Evolutionary conservation across 2,329 filamentous ascomycete genomes (phyloP).

Genomic region (Falciphora oryzae): DNA sequence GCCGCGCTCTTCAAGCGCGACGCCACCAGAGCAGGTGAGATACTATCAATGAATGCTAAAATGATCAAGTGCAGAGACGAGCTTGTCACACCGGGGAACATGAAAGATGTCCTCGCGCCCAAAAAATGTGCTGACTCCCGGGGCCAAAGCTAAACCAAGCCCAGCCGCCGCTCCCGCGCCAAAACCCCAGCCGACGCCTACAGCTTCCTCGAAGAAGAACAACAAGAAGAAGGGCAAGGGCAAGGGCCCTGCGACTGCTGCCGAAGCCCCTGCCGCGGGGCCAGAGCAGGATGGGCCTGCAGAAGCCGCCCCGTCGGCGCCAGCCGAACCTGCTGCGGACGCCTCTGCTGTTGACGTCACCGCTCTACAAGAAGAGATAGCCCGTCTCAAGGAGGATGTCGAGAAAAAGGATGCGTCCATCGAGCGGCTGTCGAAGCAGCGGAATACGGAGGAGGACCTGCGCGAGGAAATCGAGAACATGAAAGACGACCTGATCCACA

Average conservation of each 20-base stretch:
- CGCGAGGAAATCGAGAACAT: conserved; percentile 82
- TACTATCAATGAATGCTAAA: background rate
- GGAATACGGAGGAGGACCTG: conserved; percentile 71
- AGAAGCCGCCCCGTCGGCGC: conserved; percentile 27
- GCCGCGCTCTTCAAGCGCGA: conserved; percentile 8
- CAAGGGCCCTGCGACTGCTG: conserved; percentile 25
- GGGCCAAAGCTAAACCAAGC: background rate
- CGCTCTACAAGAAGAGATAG: conserved; percentile 42
- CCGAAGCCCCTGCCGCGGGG: conserved; percentile 18
- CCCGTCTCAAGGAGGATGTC: conserved; percentile 46
- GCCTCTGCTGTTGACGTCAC: conserved; percentile 7
- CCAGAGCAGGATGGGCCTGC: conserved; percentile 11
- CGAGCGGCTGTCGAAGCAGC: conserved; percentile 60
- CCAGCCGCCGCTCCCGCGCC: conserved; percentile 11
- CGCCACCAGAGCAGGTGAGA: background rate
- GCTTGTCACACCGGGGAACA: background rate
- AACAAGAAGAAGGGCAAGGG: conserved; percentile 76
- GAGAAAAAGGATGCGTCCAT: conserved; percentile 67
- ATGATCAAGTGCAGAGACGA: background rate
- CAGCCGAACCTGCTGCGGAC: conserved; percentile 23
- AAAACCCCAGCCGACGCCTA: conserved; percentile 20
- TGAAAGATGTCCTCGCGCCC: background rate
- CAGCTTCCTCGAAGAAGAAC: conserved; percentile 45
- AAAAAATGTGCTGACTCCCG: background rate
- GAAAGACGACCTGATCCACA: conserved; percentile 69